Evolutionary conservation across 2,329 filamentous ascomycete species (phyloP).

Genomic region (Sporothrix protearum): DNA sequence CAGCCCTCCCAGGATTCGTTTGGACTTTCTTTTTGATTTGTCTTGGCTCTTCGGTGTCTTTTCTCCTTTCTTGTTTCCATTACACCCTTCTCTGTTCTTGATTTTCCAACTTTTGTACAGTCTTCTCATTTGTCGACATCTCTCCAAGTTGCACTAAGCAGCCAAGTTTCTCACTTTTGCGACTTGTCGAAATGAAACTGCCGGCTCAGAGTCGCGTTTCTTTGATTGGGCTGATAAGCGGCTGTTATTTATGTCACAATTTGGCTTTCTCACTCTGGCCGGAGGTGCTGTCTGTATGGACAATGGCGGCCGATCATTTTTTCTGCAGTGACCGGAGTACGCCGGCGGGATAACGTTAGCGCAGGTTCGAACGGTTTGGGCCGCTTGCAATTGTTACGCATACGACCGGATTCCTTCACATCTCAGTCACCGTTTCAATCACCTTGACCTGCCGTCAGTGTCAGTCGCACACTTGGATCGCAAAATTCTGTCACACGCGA

Average conservation of each 20-base stretch:
- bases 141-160: not conserved
- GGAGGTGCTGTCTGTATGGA: not conserved
- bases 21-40: not conserved
- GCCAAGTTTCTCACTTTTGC: not conserved
- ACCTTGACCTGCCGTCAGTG: not conserved
- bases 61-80: not conserved
- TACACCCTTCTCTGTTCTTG: not conserved
- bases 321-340: not conserved
- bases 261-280: not conserved
- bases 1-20: not conserved
- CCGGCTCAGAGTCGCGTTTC: not conserved
- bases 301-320: not conserved
- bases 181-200: not conserved
- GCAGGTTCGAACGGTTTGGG: not conserved
- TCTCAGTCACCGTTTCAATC: no score
- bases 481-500: not conserved
- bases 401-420: not conserved
- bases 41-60: no score
- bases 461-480: not conserved
- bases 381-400: not conserved
- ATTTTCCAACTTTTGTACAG: no score
- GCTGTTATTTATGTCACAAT: not conserved
- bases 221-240: conserved; percentile 4
- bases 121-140: not conserved
- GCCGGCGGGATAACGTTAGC: not conserved